Percentiles rank a stretch among this genome's conserved stretches.
Evolutionary conservation across 805 yeast genomes (phyloP).

Genomic region (Torulaspora quercuum): DNA sequence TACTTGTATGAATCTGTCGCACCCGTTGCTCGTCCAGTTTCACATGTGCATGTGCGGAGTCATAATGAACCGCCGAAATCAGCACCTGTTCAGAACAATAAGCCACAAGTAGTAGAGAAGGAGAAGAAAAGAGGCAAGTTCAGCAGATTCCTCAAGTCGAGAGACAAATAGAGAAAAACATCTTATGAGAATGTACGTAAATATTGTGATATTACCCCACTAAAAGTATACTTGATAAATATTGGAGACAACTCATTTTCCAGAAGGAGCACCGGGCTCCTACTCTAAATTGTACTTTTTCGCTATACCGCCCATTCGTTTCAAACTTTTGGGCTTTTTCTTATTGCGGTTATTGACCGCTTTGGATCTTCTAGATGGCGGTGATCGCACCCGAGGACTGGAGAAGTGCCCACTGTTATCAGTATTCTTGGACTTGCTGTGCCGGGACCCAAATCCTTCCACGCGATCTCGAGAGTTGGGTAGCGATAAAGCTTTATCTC

Average conservation of each 20-base stretch:
- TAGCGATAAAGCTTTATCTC: neutral
- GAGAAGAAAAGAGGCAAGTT: constrained; percentile 48
- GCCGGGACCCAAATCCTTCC: neutral
- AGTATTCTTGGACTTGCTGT: neutral
- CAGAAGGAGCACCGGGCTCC: constrained; percentile 1
- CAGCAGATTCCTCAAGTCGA: constrained; percentile 43
- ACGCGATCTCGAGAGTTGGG: neutral
- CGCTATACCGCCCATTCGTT: constrained; percentile 29
- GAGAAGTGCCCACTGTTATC: neutral
- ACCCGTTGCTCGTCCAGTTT: constrained; percentile 28
- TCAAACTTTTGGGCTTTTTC: constrained; percentile 30
- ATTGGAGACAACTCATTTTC: neutral
- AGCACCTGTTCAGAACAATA: constrained; percentile 13
- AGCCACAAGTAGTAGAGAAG: constrained; percentile 32
- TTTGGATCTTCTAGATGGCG: neutral
- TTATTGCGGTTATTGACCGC: constrained; percentile 1
- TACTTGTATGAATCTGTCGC: constrained; percentile 38
- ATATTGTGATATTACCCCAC: neutral
- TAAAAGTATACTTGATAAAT: no score
- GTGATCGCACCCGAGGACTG: no score
- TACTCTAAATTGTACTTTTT: constrained; percentile 27
- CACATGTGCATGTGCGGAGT: constrained; percentile 24
- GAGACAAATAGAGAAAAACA: constrained; percentile 14
- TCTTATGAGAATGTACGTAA: constrained; percentile 5
- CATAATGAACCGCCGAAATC: constrained; percentile 17